Conservation (phyloP, 1,284 basidiomycete species). For the Fomes fomentarius region DNA sequence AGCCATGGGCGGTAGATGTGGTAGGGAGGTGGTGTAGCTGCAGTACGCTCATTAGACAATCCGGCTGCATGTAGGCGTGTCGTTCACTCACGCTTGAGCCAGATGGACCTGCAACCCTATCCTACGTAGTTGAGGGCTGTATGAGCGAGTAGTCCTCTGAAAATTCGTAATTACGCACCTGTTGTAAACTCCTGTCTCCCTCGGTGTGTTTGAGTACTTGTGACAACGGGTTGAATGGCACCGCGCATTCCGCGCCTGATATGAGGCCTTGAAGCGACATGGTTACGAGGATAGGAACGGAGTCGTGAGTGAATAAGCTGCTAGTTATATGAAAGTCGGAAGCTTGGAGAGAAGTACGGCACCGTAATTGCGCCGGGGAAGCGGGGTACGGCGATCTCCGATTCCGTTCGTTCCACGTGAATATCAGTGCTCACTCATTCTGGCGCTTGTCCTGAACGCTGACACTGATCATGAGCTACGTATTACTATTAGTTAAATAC, state of each 20-base stretch:
- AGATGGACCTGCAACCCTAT: conserved; percentile 74
- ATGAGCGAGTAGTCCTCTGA: not conserved
- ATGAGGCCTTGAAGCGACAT: conserved; percentile 85
- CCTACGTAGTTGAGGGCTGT: conserved; percentile 43
- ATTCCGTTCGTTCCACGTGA: not conserved
- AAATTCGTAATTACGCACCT: conserved; percentile 48
- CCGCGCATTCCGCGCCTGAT: conserved; percentile 90
- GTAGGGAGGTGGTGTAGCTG: conserved; percentile 77
- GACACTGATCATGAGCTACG: no score
- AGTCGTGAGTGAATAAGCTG: no score
- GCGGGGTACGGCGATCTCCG: conserved; percentile 3
- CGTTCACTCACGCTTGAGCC: conserved; percentile 57
- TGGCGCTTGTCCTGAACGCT: no score
- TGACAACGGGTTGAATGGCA: conserved; percentile 84
- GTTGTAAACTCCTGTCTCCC: conserved; percentile 86
- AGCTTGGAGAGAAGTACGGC: not conserved
- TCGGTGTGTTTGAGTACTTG: conserved; percentile 93
- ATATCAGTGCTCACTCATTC: no score
- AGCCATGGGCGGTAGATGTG: conserved; percentile 48
- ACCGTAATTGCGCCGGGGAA: conserved; percentile 12
- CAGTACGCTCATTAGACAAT: not conserved
- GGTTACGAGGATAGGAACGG: not conserved
- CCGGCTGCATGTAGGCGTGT: not conserved
- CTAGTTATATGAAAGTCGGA: not conserved
- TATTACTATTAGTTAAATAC: no score